Evolutionary conservation across 169 alveolate species (phyloP), one percentile per base, ranked within the genome.

Genomic region (Babesia ovis): DNA sequence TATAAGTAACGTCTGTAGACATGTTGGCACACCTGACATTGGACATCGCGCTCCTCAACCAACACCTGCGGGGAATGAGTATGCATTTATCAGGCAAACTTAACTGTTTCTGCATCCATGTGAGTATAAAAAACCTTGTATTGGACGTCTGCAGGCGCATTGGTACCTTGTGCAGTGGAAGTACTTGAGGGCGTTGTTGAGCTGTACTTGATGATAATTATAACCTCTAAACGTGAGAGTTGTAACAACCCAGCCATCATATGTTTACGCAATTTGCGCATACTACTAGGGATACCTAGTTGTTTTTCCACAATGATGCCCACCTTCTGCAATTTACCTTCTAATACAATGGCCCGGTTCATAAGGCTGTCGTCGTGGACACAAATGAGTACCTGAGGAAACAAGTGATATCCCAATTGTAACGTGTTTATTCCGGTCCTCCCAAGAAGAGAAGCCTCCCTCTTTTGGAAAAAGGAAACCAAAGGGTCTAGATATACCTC

Each of bases 321-420:
- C 23, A 48, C 32, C 51, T 71, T 57, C 54, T 72, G 60, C 34
- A 79, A 41, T 34, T 37, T 27, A 43, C 43, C 42, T 37, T 79
- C 84, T 37, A 79, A 73, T 16, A 45, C 11, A 32, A 68, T 31
- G 6, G 83, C 87, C 20, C 32, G 67, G 29, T 39, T 39, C 53
- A 79, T n/a, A 20, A 79, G 77, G 57, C 27, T 59, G 39, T 25
- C 45, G 42, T 58, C 59, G 34, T 74, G 57, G 4, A 60, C 34
- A 41, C 68, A 79, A 22, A 79, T 62, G 41, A 79, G 42, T 0
- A 79, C 83, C 20, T 79, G 81, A 11, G 87, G 85, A 45, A 71
- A 58, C 23, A 61, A 55, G 42, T 51, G 71, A 43, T 34, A 48
- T 45, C 73, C 74, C 51, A 46, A 22, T 27, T 64, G 74, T 54